phyloP scores from a whole-genome alignment of 768 basidiomycete species.

The Podaxis mareebaensis region DNA sequence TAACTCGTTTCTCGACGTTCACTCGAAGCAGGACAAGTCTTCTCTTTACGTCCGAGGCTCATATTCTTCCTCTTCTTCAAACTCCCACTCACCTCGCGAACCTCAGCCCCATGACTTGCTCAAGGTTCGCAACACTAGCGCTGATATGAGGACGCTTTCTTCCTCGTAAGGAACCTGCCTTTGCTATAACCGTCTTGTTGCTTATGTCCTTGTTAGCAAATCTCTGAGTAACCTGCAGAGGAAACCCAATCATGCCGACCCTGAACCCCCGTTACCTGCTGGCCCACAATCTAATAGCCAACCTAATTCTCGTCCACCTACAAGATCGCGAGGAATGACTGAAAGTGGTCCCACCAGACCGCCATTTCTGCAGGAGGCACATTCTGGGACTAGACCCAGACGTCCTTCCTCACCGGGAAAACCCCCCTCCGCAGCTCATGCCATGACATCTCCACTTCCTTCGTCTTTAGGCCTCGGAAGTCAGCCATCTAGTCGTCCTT shows the following conservation, averaged over 20 bases:
- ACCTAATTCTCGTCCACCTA: slow-evolving; percentile 38
- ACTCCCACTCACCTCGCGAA: slow-evolving; percentile 39
- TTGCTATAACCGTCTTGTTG: slow-evolving; percentile 1
- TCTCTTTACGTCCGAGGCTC: slow-evolving; percentile 46
- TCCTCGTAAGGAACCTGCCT: slow-evolving; percentile 11
- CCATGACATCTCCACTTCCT: slow-evolving; percentile 1
- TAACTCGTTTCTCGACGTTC: slow-evolving; percentile 46
- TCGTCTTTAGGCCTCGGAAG: slow-evolving; percentile 12
- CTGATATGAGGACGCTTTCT: neutral
- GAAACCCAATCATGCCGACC: slow-evolving; percentile 8
- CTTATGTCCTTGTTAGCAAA: slow-evolving; percentile 9
- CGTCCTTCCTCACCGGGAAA: slow-evolving; percentile 13
- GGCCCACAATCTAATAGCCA: slow-evolving; percentile 29
- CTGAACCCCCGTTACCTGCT: slow-evolving; percentile 31
- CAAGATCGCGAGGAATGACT: slow-evolving; percentile 52
- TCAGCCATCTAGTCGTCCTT: slow-evolving; percentile 14
- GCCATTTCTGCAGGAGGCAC: slow-evolving; percentile 34
- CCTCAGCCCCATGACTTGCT: slow-evolving; percentile 25
- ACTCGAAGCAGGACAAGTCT: slow-evolving; percentile 39
- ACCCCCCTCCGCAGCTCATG: slow-evolving; percentile 10
- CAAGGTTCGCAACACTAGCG: neutral
- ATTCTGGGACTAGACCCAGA: neutral
- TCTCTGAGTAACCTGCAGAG: slow-evolving; percentile 7
- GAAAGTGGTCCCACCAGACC: slow-evolving; percentile 35
- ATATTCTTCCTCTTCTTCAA: slow-evolving; percentile 59